phyloP scores from a whole-genome alignment of 768 basidiomycete species.

The Serendipita sp. region DNA sequence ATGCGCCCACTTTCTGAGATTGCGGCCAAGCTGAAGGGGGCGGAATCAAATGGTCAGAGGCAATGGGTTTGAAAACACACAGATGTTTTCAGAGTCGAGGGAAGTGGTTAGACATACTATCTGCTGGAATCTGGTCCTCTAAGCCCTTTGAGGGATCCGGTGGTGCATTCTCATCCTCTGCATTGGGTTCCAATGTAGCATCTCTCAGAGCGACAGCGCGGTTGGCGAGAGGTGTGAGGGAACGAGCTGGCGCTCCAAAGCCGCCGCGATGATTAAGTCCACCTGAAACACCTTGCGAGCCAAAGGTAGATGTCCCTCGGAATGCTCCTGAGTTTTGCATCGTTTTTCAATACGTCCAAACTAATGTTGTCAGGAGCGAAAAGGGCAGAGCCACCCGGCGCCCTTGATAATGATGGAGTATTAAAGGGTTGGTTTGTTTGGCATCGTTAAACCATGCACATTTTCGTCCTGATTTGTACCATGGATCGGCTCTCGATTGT shows the following conservation, averaged over 20 bases:
- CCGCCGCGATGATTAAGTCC: neutral
- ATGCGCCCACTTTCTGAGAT: too few species aligned
- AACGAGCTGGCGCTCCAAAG: neutral
- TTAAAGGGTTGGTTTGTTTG: neutral
- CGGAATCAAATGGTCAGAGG: too few species aligned
- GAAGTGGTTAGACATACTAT: too few species aligned
- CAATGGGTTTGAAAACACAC: too few species aligned
- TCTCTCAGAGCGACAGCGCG: neutral
- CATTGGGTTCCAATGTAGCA: neutral
- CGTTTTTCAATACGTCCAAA: neutral
- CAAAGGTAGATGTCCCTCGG: neutral
- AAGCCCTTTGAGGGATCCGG: neutral
- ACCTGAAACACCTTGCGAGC: neutral
- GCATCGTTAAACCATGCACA: neutral
- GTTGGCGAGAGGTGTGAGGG: neutral
- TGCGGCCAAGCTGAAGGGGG: too few species aligned
- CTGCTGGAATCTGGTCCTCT: neutral
- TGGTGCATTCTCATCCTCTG: neutral
- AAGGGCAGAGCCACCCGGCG: too few species aligned
- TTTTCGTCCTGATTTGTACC: neutral
- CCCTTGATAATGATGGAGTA: neutral
- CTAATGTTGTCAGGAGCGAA: too few species aligned
- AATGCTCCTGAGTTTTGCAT: neutral
- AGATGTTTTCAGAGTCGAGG: too few species aligned
- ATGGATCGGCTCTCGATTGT: neutral